Base-by-base conservation (phyloP, 1,284 basidiomycete genomes). In the Agaricales sp. region DNA sequence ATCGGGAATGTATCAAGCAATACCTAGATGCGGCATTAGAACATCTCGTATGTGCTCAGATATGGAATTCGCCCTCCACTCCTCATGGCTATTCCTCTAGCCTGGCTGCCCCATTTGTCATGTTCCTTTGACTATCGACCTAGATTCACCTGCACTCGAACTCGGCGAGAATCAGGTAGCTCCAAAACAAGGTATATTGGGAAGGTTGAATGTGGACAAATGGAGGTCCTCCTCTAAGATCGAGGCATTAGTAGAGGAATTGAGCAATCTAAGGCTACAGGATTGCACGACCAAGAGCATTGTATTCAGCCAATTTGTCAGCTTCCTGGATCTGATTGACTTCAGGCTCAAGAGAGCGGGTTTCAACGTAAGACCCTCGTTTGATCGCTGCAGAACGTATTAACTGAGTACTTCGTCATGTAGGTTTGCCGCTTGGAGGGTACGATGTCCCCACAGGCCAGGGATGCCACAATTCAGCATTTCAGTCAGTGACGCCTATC, bases 151-250 rank as follows among this genome's bases (percentile, higher is more conserved):
- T 39, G 87, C 95, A 0, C 68, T 99, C 13, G 94, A 98, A 59
- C 61, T 91, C 22, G 85, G 82, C 55, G 82, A 84, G 57, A 80
- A 75, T 52, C 53, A 64, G 14, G 63, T 70, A 8, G 66, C 61
- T 39, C 75, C 78, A 25, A 80, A 92, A 26, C 95, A 99, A 64
- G 96, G 96, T 37, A 97, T 99, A 51, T 77, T 99, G 3, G 88
- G 91, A 25, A 79, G 94, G 3, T 74, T 99, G 16, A 82, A 98
- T 61, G 70, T 98, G 41, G 80, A 89, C 57, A 80, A 83, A 53
- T 98, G 93, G 92, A 79, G 91, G 41, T 96, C 92, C 2, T 94
- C 91, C 26, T 88, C 93, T 8, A 99, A 99, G 73, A 92, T 99
- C 48, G 96, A 99, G 63, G 95, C 96, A 1, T 74, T 99, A 1